Conservation (phyloP, 768 basidiomycete species). For the Phaffia tasmanica region DNA sequence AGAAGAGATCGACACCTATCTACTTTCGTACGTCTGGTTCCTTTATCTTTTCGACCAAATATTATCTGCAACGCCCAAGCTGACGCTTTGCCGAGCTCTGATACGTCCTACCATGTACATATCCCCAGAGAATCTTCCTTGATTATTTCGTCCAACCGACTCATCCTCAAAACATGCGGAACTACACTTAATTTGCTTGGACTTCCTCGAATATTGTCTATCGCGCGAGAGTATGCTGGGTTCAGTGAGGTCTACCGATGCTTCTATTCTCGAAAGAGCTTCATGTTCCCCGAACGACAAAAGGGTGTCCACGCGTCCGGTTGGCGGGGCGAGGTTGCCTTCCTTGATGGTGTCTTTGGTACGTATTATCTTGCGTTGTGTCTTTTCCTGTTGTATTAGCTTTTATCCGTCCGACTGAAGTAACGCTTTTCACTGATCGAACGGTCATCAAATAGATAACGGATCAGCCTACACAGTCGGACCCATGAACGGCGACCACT, state of each 20-base stretch:
- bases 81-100: slow-evolving; percentile 1
- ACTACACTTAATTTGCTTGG: slow-evolving; percentile 96
- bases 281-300: slow-evolving; percentile 98
- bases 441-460: slow-evolving; percentile 25
- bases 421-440: too few species aligned
- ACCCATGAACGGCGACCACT: slow-evolving; percentile 96
- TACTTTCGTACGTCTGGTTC: slow-evolving; percentile 61
- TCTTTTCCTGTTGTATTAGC: not conserved
- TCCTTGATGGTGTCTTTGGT: slow-evolving; percentile 76
- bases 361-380: slow-evolving; percentile 34
- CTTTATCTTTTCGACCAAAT: slow-evolving; percentile 1
- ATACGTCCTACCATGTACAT: not conserved
- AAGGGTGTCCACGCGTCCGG: slow-evolving; percentile 71
- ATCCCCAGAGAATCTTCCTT: slow-evolving; percentile 83
- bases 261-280: slow-evolving; percentile 96
- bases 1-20: slow-evolving; percentile 84
- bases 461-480: slow-evolving; percentile 94
- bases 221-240: slow-evolving; percentile 49
- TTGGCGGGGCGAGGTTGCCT: slow-evolving; percentile 87
- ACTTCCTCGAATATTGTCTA: slow-evolving; percentile 84
- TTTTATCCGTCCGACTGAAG: not conserved
- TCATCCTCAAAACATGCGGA: slow-evolving; percentile 97
- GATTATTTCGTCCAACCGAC: slow-evolving; percentile 84
- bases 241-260: slow-evolving; percentile 62
- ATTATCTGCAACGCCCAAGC: not conserved